Conservation (phyloP, 805 yeast genomes). For the Cyberlindnera amylophila region DNA sequence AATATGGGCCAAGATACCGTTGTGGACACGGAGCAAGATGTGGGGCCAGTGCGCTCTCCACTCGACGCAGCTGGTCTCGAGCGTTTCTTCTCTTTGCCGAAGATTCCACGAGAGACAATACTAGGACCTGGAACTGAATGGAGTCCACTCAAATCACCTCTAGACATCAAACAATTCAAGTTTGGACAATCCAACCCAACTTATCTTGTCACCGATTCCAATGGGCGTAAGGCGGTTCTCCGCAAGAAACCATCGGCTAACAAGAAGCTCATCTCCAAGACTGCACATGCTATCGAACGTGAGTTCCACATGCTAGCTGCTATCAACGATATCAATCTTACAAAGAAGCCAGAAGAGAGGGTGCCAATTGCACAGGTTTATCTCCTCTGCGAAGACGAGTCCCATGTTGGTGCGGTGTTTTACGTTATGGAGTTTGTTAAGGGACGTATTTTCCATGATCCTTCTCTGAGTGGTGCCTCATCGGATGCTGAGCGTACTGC, state of each 20-base stretch:
- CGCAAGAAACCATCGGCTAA: conserved; percentile 55
- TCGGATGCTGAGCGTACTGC: conserved; percentile 25
- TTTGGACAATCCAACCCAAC: conserved; percentile 68
- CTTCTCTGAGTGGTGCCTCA: conserved; percentile 37
- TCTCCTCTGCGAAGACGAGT: conserved; percentile 53
- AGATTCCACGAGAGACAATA: conserved; percentile 11
- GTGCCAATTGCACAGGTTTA: conserved; percentile 56
- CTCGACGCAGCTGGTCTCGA: conserved; percentile 25
- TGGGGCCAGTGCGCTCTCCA: conserved; percentile 23
- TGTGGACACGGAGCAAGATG: conserved; percentile 26
- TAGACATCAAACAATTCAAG: conserved; percentile 46
- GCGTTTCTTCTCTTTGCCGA: conserved; percentile 21
- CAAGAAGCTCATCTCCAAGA: conserved; percentile 44
- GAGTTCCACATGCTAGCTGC: conserved; percentile 50
- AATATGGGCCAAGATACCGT: conserved; percentile 10
- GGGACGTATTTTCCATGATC: conserved; percentile 54
- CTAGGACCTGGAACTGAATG: conserved; percentile 19
- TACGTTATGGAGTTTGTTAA: conserved; percentile 58
- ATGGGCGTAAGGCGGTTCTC: conserved; percentile 41
- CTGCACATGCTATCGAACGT: conserved; percentile 62
- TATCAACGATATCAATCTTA: conserved; percentile 27
- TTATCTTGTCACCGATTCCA: conserved; percentile 42
- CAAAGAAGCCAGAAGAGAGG: conserved; percentile 10
- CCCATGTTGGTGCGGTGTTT: conserved; percentile 50
- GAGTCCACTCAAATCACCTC: conserved; percentile 28